A percentile compares a stretch with the other conserved stretches of the same genome.
Conservation (phyloP, 257 asterid genomes). For the Verbena officinalis region DNA sequence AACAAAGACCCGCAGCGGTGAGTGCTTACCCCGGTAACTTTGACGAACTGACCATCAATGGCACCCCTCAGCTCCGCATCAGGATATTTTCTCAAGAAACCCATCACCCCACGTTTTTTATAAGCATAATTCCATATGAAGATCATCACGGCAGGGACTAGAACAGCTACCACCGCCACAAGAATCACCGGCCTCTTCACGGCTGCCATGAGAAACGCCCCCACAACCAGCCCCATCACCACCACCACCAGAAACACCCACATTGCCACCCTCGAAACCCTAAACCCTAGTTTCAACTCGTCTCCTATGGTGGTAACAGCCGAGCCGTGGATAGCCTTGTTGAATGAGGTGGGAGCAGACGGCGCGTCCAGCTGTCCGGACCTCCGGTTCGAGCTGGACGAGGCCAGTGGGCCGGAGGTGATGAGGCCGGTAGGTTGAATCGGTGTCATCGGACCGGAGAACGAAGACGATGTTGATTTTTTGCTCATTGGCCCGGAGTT, state of each 20-base stretch:
- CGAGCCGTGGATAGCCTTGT: conserved; percentile 63
- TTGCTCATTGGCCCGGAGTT: conserved; percentile 74
- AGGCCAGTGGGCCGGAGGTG: conserved; percentile 73
- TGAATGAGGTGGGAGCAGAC: conserved; percentile 47
- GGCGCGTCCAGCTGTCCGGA: conserved; percentile 65
- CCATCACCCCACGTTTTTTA: conserved; percentile 52
- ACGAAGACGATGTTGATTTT: conserved; percentile 71
- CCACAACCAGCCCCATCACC: conserved; percentile 85
- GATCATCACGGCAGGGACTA: conserved; percentile 47
- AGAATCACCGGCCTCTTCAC: conserved; percentile 72
- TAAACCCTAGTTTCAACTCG: conserved; percentile 64
- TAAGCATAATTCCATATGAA: conserved; percentile 66
- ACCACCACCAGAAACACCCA: conserved; percentile 76
- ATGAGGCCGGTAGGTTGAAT: conserved; percentile 82
- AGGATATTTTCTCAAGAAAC: conserved; percentile 60
- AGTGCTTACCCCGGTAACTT: conserved; percentile 96
- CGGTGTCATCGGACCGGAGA: conserved; percentile 92
- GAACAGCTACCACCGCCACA: conserved; percentile 55
- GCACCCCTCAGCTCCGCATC: conserved; percentile 93
- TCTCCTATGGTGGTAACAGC: conserved; percentile 69
- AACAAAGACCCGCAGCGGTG: not conserved
- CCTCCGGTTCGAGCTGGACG: conserved; percentile 56
- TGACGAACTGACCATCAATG: conserved; percentile 88
- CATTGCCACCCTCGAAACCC: conserved; percentile 84
- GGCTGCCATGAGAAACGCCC: conserved; percentile 77